These are phyloP conservation scores for Trichoderma citrinoviride DNA, from an alignment of 2,329 filamentous ascomycete genomes.

Conservation along the genomic window DNA sequence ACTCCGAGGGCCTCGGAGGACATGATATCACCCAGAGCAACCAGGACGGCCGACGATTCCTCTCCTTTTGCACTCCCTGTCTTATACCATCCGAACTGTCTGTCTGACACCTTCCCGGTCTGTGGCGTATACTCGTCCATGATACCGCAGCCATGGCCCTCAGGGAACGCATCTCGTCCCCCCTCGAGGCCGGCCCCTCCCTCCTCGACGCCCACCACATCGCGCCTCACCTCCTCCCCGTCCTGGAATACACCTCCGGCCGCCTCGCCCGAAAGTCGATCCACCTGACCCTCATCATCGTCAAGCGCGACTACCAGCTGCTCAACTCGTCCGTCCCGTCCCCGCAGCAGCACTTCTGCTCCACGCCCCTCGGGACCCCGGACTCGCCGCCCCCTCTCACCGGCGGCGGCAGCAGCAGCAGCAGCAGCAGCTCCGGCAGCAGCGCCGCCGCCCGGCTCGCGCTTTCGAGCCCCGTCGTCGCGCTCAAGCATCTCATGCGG, in stretches of 20 bases:
- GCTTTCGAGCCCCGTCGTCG: conserved; percentile 34
- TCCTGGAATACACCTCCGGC: conserved; percentile 58
- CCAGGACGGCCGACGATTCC: no score
- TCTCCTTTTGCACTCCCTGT: no score
- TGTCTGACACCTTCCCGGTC: no score
- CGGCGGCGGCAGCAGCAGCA: conserved; percentile 24
- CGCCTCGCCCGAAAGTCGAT: conserved; percentile 54
- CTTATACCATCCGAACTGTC: no score
- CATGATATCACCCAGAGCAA: neutral
- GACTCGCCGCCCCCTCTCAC: conserved; percentile 29
- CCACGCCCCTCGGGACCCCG: conserved; percentile 32
- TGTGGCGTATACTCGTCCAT: neutral
- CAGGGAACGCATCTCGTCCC: conserved; percentile 59
- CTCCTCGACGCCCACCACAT: conserved; percentile 57
- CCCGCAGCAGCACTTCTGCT: conserved; percentile 18
- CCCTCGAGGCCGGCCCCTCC: conserved; percentile 61
- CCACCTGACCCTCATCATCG: conserved; percentile 57
- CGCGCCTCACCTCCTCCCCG: conserved; percentile 52
- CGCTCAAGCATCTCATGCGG: conserved; percentile 35
- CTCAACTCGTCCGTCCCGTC: conserved; percentile 35
- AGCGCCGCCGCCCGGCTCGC: conserved; percentile 33
- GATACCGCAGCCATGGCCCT: conserved; percentile 39
- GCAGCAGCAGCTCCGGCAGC: conserved; percentile 25
- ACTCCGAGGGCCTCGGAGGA: neutral
- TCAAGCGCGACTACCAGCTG: conserved; percentile 56